A percentile compares a stretch with the other conserved stretches of the same genome.
Evolutionary conservation across 2,329 filamentous ascomycete species (phyloP).

Genomic region (Epichloe elymi): DNA sequence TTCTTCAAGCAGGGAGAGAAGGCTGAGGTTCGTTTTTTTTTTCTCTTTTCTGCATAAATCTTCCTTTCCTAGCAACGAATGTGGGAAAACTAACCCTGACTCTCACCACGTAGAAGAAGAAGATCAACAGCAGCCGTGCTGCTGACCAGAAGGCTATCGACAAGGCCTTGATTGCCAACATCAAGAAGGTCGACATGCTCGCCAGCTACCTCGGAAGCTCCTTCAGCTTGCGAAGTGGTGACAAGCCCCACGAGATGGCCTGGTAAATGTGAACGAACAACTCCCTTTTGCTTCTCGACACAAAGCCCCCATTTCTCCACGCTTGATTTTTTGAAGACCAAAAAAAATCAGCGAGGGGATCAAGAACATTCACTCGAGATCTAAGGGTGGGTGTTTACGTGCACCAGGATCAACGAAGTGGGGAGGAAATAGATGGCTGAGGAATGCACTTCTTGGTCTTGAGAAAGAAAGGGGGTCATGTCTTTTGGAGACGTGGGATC

Average conservation of each 20-base stretch:
- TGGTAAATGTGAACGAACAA: slow-evolving; percentile 52
- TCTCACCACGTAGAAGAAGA: slow-evolving; percentile 68
- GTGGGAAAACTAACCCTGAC: slow-evolving; percentile 11
- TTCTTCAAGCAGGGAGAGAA: slow-evolving; percentile 99
- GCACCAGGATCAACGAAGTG: background rate
- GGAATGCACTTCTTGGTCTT: background rate
- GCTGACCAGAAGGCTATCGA: slow-evolving; percentile 98
- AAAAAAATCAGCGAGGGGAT: slow-evolving; percentile 6
- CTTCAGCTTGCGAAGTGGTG: slow-evolving; percentile 98
- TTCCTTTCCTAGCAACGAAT: background rate
- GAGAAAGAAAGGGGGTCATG: background rate
- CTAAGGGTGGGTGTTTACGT: background rate
- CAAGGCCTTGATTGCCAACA: slow-evolving; percentile 85
- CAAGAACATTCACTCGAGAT: too few relatives aligned
- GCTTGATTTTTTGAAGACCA: background rate
- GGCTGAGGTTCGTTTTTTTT: slow-evolving; percentile 59
- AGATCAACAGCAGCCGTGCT: slow-evolving; percentile 79
- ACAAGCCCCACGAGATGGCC: slow-evolving; percentile 99
- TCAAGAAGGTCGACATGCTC: slow-evolving; percentile 97
- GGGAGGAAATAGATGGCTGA: background rate
- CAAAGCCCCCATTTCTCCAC: background rate
- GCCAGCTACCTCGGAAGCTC: slow-evolving; percentile 85
- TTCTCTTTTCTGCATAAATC: background rate
- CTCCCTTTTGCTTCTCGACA: background rate
- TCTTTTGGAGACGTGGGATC: background rate